Evolutionary conservation across 768 basidiomycete species (phyloP), one percentile per base, ranked within the genome.

Genomic region (Boletellus ananas): DNA sequence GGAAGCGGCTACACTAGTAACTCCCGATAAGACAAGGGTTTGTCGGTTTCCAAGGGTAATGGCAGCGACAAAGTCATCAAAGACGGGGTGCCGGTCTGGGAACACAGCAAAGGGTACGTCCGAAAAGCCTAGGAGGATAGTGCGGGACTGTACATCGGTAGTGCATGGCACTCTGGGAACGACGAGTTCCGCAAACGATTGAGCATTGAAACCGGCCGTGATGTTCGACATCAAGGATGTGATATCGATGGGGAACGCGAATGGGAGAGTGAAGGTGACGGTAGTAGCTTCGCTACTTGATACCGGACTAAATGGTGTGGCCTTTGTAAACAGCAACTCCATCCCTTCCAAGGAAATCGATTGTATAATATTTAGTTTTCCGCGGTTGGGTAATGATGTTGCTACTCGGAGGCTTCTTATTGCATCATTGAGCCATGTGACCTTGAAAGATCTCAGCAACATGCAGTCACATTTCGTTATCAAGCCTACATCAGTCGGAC

Each of bases 391-490:
- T 31, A 89, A 72, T 21, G 78, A 70, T 0, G 85, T 79, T 6
- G 71, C 71, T 2, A 89, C 73, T 45, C 74, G 68, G 14, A 89
- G 77, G 25, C 72, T 71, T 65, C 83, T 79, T 62, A 89, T 86
- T 21, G 79, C 87, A 43, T 81, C 76, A 57, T 87, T 85, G 20
- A 89, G 69, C 87, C 86, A 89, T 4, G 79, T 76, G 12, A 83
- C 83, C 83, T 85, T 50, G 9, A 51, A 37, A 11, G 23, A 35
- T 14, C 16, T 52, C 20, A 58, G 51, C 20, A 21, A 37, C 34
- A 44, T 47, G 43, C 39, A 48, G 29, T 10, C 5, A 21, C 17
- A 34, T 16, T 27, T 16, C 27, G 8, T 25, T 8, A 33, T 36
- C 14, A 13, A 34, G 59, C 75, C 42, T 58, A 86, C 85, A 53